Conservation (phyloP, 2,329 filamentous ascomycete species). For the Karstenula rhodostoma region DNA sequence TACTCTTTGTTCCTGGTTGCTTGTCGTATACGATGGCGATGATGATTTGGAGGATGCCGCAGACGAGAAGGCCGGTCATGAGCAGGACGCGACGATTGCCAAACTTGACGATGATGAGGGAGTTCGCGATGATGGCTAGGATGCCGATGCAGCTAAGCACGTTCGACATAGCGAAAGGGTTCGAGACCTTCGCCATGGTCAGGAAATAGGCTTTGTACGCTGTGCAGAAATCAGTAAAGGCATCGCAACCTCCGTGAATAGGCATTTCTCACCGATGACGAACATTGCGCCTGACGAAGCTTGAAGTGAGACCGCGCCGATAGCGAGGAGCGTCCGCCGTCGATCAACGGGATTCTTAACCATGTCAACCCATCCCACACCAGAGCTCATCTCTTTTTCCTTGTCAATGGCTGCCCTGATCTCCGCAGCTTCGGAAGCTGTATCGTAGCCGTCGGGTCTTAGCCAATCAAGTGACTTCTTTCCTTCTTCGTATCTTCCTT, state of each 20-base stretch:
- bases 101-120: slow-evolving; percentile 60
- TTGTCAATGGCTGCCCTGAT: slow-evolving; percentile 45
- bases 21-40: slow-evolving; percentile 62
- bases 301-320: slow-evolving; percentile 47
- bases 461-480: slow-evolving; percentile 51
- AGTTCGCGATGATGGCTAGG: slow-evolving; percentile 63
- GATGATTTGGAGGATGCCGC: slow-evolving; percentile 63
- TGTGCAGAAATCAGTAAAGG: slow-evolving; percentile 14
- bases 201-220: slow-evolving; percentile 65
- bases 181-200: slow-evolving; percentile 64
- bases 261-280: slow-evolving; percentile 51
- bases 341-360: slow-evolving; percentile 46
- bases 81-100: slow-evolving; percentile 64
- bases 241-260: too few relatives aligned
- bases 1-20: slow-evolving; percentile 43
- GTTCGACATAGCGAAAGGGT: slow-evolving; percentile 65
- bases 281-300: slow-evolving; percentile 51
- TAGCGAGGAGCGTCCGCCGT: slow-evolving; percentile 45
- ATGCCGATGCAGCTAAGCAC: slow-evolving; percentile 64
- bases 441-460: slow-evolving; percentile 51
- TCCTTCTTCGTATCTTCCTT: slow-evolving; percentile 41
- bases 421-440: slow-evolving; percentile 37
- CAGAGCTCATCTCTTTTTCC: slow-evolving; percentile 40
- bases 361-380: slow-evolving; percentile 46
- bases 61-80: slow-evolving; percentile 59